Evolutionary conservation across 2,329 filamentous ascomycete genomes (phyloP).

Genomic region (Monosporascus sp.): DNA sequence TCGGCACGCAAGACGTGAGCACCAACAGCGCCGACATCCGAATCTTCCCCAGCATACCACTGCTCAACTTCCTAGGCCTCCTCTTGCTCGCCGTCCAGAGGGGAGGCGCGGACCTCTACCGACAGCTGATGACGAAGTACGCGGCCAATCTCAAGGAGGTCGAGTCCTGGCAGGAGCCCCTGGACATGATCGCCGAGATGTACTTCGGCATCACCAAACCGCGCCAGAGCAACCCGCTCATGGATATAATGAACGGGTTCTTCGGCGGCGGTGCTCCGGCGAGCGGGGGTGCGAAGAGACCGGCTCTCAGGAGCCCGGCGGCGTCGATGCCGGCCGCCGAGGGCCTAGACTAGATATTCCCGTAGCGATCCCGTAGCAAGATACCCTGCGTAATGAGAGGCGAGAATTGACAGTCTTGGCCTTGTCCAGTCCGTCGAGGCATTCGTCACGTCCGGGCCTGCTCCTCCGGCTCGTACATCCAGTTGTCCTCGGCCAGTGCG

Average conservation of each 20-base stretch:
- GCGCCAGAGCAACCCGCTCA: conserved; percentile 81
- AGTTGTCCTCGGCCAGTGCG: conserved; percentile 74
- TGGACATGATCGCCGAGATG: conserved; percentile 89
- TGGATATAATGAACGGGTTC: conserved; percentile 98
- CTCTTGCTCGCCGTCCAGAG: conserved; percentile 79
- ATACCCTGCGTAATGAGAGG: conserved; percentile 1
- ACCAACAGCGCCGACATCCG: conserved; percentile 67
- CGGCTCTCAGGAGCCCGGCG: conserved; percentile 40
- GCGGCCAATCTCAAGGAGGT: conserved; percentile 70
- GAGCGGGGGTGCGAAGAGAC: conserved; percentile 29
- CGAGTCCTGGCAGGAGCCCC: conserved; percentile 71
- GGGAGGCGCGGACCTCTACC: conserved; percentile 71
- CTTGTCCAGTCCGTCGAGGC: background rate
- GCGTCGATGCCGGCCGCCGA: conserved; percentile 50
- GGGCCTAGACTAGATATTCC: conserved; percentile 49
- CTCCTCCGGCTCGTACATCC: conserved; percentile 80
- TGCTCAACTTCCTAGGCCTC: conserved; percentile 89
- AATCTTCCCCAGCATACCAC: conserved; percentile 84
- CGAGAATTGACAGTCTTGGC: too few relatives aligned
- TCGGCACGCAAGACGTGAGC: conserved; percentile 78
- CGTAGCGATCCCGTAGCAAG: background rate
- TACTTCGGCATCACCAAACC: conserved; percentile 92
- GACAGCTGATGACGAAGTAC: conserved; percentile 78
- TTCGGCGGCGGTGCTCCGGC: conserved; percentile 64
- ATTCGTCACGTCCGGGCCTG: conserved; percentile 34